A percentile compares a stretch with the other conserved stretches of the same genome.
These are phyloP conservation scores for Ganoderma lucidum DNA, from an alignment of 1,284 basidiomycete genomes.

Conservation along the genomic window DNA sequence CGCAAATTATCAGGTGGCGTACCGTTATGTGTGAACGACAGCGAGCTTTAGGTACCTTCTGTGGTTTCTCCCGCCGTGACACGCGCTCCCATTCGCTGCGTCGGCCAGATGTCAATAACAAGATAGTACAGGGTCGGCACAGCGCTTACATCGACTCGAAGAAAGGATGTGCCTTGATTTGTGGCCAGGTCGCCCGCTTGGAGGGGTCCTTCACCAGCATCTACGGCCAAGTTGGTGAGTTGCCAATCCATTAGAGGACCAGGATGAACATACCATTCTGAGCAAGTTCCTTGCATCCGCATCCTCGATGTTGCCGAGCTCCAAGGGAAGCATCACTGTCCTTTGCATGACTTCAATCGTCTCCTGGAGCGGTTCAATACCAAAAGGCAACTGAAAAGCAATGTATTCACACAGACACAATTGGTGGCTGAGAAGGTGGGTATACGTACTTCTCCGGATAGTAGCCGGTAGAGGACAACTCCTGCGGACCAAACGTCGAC, in stretches of 20 bases:
- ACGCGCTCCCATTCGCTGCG: background rate
- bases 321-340: slow-evolving; percentile 4
- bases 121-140: too few relatives aligned
- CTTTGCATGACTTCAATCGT: slow-evolving; percentile 3
- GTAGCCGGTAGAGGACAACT: slow-evolving; percentile 31
- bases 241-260: background rate
- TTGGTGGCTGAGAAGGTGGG: background rate
- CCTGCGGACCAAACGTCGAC: slow-evolving; percentile 51
- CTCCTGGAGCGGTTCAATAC: background rate
- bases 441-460: background rate
- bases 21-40: background rate
- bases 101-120: background rate
- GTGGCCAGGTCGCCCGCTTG: slow-evolving; percentile 1
- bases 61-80: background rate
- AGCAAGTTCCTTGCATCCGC: background rate
- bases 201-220: slow-evolving; percentile 1
- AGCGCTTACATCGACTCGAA: background rate
- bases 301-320: background rate
- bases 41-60: background rate
- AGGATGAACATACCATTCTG: background rate
- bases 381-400: background rate
- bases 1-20: background rate
- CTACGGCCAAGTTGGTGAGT: background rate
- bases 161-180: slow-evolving; percentile 2
- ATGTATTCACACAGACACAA: background rate